A percentile compares a stretch with the other conserved stretches of the same genome.
Evolutionary conservation across 495 filamentous ascomycete species (phyloP).

Genomic region (Hypomontagnella monticulosa): DNA sequence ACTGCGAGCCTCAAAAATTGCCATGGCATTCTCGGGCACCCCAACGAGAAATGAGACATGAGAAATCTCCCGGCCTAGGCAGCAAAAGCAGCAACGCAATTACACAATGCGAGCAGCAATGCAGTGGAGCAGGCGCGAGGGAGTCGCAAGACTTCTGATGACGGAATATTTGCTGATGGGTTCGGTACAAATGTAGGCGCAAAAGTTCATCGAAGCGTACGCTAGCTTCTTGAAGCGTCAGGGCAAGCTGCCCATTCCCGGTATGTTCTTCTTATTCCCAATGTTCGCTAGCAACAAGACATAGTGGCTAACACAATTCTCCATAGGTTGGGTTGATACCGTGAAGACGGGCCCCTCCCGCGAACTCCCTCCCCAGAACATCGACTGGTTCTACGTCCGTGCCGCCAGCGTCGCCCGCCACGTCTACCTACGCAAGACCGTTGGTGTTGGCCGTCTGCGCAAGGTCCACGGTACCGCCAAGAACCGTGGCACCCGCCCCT

Average conservation of each 20-base stretch:
- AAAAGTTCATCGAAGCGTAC: constrained; percentile 96
- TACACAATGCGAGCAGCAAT: constrained; percentile 16
- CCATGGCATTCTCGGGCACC: constrained; percentile 6
- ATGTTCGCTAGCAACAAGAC: background rate
- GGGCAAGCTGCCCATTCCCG: constrained; percentile 97
- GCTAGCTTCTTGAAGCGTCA: constrained; percentile 98
- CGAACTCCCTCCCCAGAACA: constrained; percentile 95
- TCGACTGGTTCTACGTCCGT: constrained; percentile 99
- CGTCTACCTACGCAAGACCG: constrained; percentile 98
- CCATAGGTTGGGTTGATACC: constrained; percentile 93
- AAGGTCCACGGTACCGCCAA: constrained; percentile 95
- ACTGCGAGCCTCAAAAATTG: background rate
- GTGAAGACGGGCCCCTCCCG: constrained; percentile 97
- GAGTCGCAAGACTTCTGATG: constrained; percentile 67
- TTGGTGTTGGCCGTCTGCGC: constrained; percentile 76
- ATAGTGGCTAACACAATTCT: constrained; percentile 25
- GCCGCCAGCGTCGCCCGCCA: constrained; percentile 95
- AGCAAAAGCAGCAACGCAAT: constrained; percentile 5
- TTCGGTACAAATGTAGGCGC: constrained; percentile 64
- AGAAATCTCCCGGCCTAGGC: background rate
- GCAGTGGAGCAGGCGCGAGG: constrained; percentile 64
- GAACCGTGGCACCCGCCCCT: constrained; percentile 93
- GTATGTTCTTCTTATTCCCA: constrained; percentile 58
- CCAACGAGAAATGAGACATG: constrained; percentile 2
- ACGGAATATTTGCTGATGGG: constrained; percentile 68